Evolutionary conservation across 2,329 filamentous ascomycete species (phyloP).

Genomic region (Xylaria sp.): DNA sequence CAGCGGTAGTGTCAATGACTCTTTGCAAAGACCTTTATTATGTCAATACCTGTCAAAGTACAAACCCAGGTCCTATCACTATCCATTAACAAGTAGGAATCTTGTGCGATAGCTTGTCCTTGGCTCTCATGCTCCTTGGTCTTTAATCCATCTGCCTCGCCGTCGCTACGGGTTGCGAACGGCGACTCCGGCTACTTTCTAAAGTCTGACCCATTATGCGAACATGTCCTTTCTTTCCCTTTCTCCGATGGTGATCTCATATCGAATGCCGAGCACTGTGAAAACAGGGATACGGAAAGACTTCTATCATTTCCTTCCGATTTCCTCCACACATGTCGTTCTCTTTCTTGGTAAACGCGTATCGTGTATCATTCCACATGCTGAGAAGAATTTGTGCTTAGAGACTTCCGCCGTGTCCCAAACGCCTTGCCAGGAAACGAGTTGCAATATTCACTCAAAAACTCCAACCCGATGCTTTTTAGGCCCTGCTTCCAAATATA

Average conservation of each 20-base stretch:
- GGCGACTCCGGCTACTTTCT: slow-evolving; percentile 24
- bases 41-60: slow-evolving; percentile 15
- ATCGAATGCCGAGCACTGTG: slow-evolving; percentile 38
- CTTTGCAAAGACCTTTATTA: slow-evolving; percentile 7
- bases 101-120: slow-evolving; percentile 18
- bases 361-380: slow-evolving; percentile 42
- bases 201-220: slow-evolving; percentile 35
- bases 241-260: slow-evolving; percentile 32
- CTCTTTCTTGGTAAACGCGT: slow-evolving; percentile 34
- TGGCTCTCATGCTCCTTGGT: slow-evolving; percentile 16
- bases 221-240: slow-evolving; percentile 32
- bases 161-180: slow-evolving; percentile 9
- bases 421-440: slow-evolving; percentile 50
- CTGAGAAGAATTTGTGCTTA: slow-evolving; percentile 43
- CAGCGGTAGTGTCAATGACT: background rate
- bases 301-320: slow-evolving; percentile 38
- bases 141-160: slow-evolving; percentile 18
- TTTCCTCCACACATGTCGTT: slow-evolving; percentile 31
- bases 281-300: slow-evolving; percentile 17
- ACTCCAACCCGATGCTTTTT: slow-evolving; percentile 49
- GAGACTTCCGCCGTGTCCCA: slow-evolving; percentile 41
- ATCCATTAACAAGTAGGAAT: slow-evolving; percentile 14
- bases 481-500: slow-evolving; percentile 37
- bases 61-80: slow-evolving; percentile 17
- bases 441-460: slow-evolving; percentile 40